Evolutionary conservation across 495 filamentous ascomycete genomes (phyloP).

Genomic region (Penicillium pulvis): DNA sequence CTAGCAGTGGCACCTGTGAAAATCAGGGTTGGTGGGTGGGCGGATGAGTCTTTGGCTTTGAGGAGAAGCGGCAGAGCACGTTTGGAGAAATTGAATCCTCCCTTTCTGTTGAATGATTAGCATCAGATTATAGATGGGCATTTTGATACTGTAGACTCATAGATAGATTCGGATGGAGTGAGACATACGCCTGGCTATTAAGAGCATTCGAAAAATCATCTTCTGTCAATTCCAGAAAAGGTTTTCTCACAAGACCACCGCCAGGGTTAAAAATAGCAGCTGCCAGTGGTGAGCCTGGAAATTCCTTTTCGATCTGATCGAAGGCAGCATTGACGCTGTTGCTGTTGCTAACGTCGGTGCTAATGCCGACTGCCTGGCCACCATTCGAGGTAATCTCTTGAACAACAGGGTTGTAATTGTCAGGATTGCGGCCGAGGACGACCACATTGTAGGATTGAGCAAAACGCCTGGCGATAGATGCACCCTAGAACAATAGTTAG

Average conservation of each 20-base stretch:
- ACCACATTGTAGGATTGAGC: conserved; percentile 73
- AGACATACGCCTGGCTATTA: conserved; percentile 61
- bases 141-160: too few relatives aligned
- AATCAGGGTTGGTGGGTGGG: conserved; percentile 76
- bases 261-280: conserved; percentile 86
- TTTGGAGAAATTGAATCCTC: conserved; percentile 79
- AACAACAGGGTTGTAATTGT: conserved; percentile 68
- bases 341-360: conserved; percentile 67
- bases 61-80: conserved; percentile 72
- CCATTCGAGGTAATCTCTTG: conserved; percentile 69
- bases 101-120: conserved; percentile 49
- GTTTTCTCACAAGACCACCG: conserved; percentile 69
- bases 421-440: conserved; percentile 69
- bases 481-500: conserved; percentile 36
- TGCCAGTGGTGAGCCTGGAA: conserved; percentile 50
- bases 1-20: conserved; percentile 88
- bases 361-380: conserved; percentile 75
- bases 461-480: conserved; percentile 66
- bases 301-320: conserved; percentile 62
- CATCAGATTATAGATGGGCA: background rate
- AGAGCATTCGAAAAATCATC: conserved; percentile 64
- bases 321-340: conserved; percentile 67
- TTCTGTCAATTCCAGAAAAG: conserved; percentile 73
- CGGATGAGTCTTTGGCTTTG: conserved; percentile 45
- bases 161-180: background rate